These are phyloP conservation scores for Microstegium vimineum DNA, from an alignment of 176 grass and related monocot genomes.

Conservation along the genomic window DNA sequence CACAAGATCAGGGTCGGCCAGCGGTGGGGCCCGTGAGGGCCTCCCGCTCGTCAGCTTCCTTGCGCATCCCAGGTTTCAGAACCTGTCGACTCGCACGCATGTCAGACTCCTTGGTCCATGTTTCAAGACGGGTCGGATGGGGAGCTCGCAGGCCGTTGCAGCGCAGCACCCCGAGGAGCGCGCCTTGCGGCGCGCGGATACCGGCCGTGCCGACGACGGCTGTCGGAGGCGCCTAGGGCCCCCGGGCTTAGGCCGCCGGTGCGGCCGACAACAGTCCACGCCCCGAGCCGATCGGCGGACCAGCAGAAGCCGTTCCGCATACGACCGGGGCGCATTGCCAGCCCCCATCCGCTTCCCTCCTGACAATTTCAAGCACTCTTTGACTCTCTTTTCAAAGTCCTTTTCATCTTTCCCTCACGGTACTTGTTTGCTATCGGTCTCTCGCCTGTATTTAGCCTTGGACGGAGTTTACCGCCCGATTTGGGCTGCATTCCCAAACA, in stretches of 20 bases:
- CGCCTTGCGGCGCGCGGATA: no score
- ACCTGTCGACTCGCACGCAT: slow-evolving; percentile 20
- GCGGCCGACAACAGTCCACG: not conserved
- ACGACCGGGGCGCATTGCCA: not conserved
- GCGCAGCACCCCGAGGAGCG: not conserved
- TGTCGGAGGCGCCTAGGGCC: not conserved
- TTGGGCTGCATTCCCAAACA: slow-evolving; percentile 51
- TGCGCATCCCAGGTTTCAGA: not conserved
- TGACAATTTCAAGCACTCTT: slow-evolving; percentile 69
- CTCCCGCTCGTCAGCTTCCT: not conserved
- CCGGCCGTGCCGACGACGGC: not conserved
- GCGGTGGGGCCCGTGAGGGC: slow-evolving; percentile 13
- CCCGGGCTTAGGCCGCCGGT: not conserved
- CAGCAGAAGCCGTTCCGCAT: not conserved
- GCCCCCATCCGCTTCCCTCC: slow-evolving; percentile 54
- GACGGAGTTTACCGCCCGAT: slow-evolving; percentile 46
- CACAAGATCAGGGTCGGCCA: slow-evolving; percentile 57
- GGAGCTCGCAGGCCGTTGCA: not conserved
- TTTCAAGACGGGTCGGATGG: slow-evolving; percentile 81
- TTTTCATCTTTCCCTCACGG: not conserved
- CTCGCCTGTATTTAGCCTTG: slow-evolving; percentile 63
- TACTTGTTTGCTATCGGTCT: slow-evolving; percentile 60
- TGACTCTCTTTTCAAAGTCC: slow-evolving; percentile 39
- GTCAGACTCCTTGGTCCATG: slow-evolving; percentile 85
- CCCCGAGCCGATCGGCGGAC: not conserved